Conservation (phyloP, 2,329 filamentous ascomycete species). For the Emmonsiellopsis sp. region DNA sequence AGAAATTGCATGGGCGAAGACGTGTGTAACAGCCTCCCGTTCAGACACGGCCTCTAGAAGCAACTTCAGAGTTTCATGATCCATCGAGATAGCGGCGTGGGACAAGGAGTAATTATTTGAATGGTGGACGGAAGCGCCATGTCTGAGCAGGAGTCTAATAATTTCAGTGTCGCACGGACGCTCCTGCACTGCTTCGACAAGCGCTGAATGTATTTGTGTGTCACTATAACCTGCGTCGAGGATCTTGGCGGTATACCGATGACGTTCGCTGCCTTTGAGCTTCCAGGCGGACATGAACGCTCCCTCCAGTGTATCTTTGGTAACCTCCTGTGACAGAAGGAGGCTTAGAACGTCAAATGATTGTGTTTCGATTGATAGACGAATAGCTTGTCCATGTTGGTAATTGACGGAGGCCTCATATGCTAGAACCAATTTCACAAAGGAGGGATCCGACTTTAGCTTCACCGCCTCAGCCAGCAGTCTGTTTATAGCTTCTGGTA, state of each 20-base stretch:
- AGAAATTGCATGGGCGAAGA: slow-evolving; percentile 9
- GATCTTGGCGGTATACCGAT: slow-evolving; percentile 13
- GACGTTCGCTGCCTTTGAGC: slow-evolving; percentile 1
- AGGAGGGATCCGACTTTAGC: slow-evolving; percentile 4
- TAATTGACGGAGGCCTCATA: slow-evolving; percentile 13
- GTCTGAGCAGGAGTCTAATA: slow-evolving; percentile 42
- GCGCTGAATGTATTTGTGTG: slow-evolving; percentile 8
- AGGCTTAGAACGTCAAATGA: slow-evolving; percentile 9
- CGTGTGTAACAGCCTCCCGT: slow-evolving; percentile 7
- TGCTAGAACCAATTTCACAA: slow-evolving; percentile 11
- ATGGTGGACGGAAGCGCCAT: slow-evolving; percentile 49
- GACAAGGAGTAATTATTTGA: slow-evolving; percentile 46
- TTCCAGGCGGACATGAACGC: slow-evolving; percentile 8
- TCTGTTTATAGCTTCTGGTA: slow-evolving; percentile 5
- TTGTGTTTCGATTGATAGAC: slow-evolving; percentile 8
- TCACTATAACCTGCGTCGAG: slow-evolving; percentile 14
- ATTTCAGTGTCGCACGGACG: slow-evolving; percentile 20
- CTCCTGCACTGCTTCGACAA: slow-evolving; percentile 13
- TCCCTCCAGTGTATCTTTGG: slow-evolving; percentile 7
- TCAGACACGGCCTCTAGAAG: slow-evolving; percentile 10
- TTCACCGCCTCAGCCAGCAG: slow-evolving; percentile 7
- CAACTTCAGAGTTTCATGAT: slow-evolving; percentile 8
- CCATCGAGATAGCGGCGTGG: slow-evolving; percentile 11
- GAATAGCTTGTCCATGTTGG: slow-evolving; percentile 9
- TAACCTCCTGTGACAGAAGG: slow-evolving; percentile 8